Evolutionary conservation across 495 filamentous ascomycete genomes (phyloP).

Genomic region (Penicilliopsis zonata): DNA sequence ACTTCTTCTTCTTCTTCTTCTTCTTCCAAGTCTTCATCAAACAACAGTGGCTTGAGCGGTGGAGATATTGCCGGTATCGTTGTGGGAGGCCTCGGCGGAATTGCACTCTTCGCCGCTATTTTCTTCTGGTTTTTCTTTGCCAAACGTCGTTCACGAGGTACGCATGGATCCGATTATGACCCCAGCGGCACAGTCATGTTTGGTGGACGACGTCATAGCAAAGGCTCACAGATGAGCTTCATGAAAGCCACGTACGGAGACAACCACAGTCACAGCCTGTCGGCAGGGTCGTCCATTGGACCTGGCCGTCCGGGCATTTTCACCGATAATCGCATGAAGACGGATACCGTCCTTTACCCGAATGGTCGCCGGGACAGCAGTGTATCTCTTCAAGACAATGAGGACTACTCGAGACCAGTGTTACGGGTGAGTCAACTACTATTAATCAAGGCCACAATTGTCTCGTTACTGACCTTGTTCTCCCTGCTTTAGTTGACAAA

Average conservation of each 20-base stretch:
- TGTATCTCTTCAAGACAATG: constrained; percentile 41
- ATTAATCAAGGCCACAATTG: not conserved
- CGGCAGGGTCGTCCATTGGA: constrained; percentile 15
- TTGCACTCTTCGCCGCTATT: constrained; percentile 24
- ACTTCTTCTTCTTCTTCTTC: constrained; percentile 4
- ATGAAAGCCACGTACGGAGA: constrained; percentile 26
- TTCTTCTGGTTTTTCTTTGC: constrained; percentile 32
- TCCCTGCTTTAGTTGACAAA: constrained; percentile 34
- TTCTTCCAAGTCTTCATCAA: constrained; percentile 6
- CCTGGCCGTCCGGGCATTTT: constrained; percentile 19
- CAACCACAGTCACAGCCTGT: constrained; percentile 29
- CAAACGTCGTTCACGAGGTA: constrained; percentile 23
- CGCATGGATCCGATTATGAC: constrained; percentile 10
- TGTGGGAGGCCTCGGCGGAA: constrained; percentile 34
- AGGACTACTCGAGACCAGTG: constrained; percentile 46
- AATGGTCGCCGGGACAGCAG: constrained; percentile 38
- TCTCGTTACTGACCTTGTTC: constrained; percentile 11
- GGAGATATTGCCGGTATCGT: constrained; percentile 37
- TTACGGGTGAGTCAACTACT: constrained; percentile 31
- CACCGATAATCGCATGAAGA: constrained; percentile 34
- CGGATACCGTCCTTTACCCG: constrained; percentile 28
- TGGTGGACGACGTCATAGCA: constrained; percentile 30
- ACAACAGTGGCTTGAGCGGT: constrained; percentile 16
- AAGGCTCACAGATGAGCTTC: constrained; percentile 35
- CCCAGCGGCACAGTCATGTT: constrained; percentile 23